phyloP scores from a whole-genome alignment of 2,329 filamentous ascomycete species.

The Meredithiella fracta region DNA sequence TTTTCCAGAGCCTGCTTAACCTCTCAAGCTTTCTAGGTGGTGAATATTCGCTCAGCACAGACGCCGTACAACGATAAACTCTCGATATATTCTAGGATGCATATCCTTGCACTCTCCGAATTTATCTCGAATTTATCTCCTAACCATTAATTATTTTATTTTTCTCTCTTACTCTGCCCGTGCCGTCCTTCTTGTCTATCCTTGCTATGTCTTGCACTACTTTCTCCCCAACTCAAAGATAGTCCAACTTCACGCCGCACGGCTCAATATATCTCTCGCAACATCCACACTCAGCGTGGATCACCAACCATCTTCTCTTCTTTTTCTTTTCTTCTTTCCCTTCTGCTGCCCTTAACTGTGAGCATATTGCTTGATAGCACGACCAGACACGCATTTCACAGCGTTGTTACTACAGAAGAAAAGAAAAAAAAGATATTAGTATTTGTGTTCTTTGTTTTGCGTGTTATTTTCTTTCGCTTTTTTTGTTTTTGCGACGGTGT shows the following conservation, averaged over 20 bases:
- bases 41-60: no score
- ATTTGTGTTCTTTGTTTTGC: slow-evolving; percentile 1
- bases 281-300: not conserved
- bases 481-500: not conserved
- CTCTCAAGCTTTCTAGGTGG: no score
- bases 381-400: not conserved
- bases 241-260: not conserved
- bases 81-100: no score
- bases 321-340: not conserved
- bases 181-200: not conserved
- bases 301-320: not conserved
- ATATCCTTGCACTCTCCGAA: no score
- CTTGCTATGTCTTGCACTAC: not conserved
- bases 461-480: not conserved
- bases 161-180: not conserved
- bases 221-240: not conserved
- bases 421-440: not conserved
- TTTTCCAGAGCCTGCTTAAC: no score
- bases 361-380: not conserved
- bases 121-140: no score
- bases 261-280: slow-evolving; percentile 5
- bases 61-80: no score
- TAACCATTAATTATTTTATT: no score
- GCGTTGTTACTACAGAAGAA: not conserved
- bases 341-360: not conserved